Evolutionary conservation across 1,284 basidiomycete genomes (phyloP), one percentile per base, ranked within the genome.

Genomic region (Ustanciosporium gigantosporum): DNA sequence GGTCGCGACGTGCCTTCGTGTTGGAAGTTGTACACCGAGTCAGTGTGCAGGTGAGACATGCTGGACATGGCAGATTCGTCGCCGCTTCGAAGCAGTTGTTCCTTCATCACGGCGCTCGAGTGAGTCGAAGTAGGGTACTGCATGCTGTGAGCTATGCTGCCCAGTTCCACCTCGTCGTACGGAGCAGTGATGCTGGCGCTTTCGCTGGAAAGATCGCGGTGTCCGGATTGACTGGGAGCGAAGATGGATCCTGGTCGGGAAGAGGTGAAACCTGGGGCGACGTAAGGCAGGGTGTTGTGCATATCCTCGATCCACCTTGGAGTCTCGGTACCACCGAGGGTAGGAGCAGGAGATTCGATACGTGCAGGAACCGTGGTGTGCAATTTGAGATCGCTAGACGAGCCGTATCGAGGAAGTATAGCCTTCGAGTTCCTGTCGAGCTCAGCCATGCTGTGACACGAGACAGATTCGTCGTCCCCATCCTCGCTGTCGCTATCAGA

Each of bases 251-350:
- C 20, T 8, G 48, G 32, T 0, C 48, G 29, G 13, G 23, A 34
- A 3, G 48, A 46, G 8, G 29, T 36, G 16, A 41, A 59, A 21
- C 61, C 61, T 19, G 61, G 61, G 8, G 61, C 61, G 14, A 65
- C 45, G 20, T 65, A 65, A 1, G 55, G 55, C 3, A 65, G 40
- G 8, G 60, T 24, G 31, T 43, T 35, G 24, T 59, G 53, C 49
- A 65, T 47, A 38, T 65, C 56, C 21, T 58, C 55, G 25, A 65
- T 49, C 61, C 61, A 65, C 23, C 51, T 25, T 3, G 61, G 61
- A 4, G 61, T 59, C n/a, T 65, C 50, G 7, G 50, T 25, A 11
- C 60, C 60, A n/a, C n/a, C n/a, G n/a, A 32, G 25, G n/a, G n/a
- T n/a, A n/a, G n/a, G n/a, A 2, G 42, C 39, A 8, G 50, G 40